A percentile compares a stretch with the other conserved stretches of the same genome.
Conservation (phyloP, 1,284 basidiomycete species). For the Moesziomyces parantarcticus region DNA sequence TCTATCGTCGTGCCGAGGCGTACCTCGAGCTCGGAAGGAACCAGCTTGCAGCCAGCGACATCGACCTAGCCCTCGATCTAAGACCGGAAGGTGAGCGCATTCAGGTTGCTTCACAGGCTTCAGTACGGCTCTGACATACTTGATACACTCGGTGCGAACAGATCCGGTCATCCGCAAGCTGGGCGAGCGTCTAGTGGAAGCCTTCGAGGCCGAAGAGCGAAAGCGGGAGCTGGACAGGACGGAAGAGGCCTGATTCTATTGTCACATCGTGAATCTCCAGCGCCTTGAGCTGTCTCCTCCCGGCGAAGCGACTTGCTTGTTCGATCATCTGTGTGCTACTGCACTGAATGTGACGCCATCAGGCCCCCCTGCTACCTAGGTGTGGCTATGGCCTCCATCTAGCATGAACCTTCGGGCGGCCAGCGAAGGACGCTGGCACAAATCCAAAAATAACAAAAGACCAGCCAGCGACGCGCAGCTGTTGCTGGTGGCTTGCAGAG, state of each 20-base stretch:
- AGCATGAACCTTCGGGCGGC: too few relatives aligned
- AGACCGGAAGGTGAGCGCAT: slow-evolving; percentile 27
- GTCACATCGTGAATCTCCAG: background rate
- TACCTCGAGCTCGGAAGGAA: slow-evolving; percentile 38
- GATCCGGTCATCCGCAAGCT: slow-evolving; percentile 40
- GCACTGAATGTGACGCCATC: too few relatives aligned
- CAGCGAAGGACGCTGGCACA: too few relatives aligned
- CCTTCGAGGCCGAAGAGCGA: slow-evolving; percentile 24
- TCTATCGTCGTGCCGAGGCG: slow-evolving; percentile 42
- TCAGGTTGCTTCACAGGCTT: background rate
- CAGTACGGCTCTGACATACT: slow-evolving; percentile 1
- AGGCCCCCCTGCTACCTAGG: too few relatives aligned
- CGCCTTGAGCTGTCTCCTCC: too few relatives aligned
- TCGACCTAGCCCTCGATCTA: slow-evolving; percentile 42
- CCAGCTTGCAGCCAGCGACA: slow-evolving; percentile 38
- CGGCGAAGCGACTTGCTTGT: too few relatives aligned
- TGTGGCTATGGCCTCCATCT: too few relatives aligned
- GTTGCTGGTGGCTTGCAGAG: too few relatives aligned
- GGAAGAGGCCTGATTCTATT: background rate
- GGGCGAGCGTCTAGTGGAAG: slow-evolving; percentile 35
- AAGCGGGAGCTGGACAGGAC: slow-evolving; percentile 4
- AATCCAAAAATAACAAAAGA: too few relatives aligned
- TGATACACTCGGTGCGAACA: background rate
- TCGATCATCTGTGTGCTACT: too few relatives aligned
- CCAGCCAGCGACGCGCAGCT: too few relatives aligned